Evolutionary conservation across 1,139 yeast species (phyloP), one percentile per base, ranked within the genome.

Genomic region (Protomyces inouyei): DNA sequence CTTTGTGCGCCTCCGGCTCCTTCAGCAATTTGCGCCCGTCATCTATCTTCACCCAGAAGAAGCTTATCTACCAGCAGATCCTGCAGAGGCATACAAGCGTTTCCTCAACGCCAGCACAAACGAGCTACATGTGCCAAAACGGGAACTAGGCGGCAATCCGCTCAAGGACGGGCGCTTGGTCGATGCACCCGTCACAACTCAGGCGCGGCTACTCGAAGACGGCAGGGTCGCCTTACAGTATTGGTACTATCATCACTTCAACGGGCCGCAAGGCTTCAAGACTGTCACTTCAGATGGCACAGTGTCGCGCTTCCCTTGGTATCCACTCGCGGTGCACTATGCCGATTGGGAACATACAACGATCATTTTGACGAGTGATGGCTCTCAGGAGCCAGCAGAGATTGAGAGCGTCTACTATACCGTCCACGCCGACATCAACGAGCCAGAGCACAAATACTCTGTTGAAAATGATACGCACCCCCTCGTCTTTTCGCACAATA

Each of bases 331-430:
- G 12, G 63, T 59, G 18, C 63, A 59, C 45, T 59, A 52, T 52
- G 63, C 63, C 36, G 63, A 59, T 14, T 59, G 63, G 63, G 63
- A 59, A 23, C 63, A 59, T 40, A 59, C 63, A 52, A 59, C 63
- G 52, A 52, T 59, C 28, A 38, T 59, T 21, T 18, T 59, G 52
- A 25, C 56, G 5, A 21, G 45, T 8, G 57, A 28, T n/a, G 48
- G 48, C 12, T 16, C 48, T 18, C 8, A 16, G 25, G 32, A 25
- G 51, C 52, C 43, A 8, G 32, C 53, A 16, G 45, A n/a, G 46
- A 52, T 59, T n/a, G 52, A 59, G 45, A 59, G 63, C 18, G 63
- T 59, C 25, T 59, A 59, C 36, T 59, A 59, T n/a, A 59, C 63
- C 35, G 63, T 59, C 14, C 63, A 59, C 43, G 63, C 63, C 12